phyloP scores from a whole-genome alignment of 805 yeast genomes.

The Wickerhamomyces sydowiorum region DNA sequence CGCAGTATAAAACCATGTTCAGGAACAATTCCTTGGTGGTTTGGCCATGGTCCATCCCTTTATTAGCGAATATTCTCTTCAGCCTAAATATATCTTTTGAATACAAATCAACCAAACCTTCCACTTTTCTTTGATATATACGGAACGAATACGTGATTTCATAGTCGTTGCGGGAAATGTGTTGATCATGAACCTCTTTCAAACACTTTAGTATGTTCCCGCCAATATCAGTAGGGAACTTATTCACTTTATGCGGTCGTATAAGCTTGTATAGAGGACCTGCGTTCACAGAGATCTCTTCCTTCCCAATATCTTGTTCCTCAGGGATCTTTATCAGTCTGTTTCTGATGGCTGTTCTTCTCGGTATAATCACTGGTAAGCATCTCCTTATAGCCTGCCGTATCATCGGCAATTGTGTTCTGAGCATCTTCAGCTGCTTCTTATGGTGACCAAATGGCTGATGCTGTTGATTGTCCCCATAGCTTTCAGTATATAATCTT shows the following conservation, averaged over 20 bases:
- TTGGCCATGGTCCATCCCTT: neutral
- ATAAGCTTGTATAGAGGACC: neutral
- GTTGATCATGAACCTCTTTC: neutral
- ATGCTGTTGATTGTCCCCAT: neutral
- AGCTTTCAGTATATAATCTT: neutral
- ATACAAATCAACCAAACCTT: too few species aligned
- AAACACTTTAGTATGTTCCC: neutral
- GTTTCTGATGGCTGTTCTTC: neutral
- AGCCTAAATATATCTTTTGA: too few species aligned
- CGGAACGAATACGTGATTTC: neutral
- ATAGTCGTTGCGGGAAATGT: neutral
- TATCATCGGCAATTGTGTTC: too few species aligned
- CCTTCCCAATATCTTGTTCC: neutral
- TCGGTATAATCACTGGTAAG: neutral
- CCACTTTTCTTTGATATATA: neutral
- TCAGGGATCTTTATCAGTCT: neutral
- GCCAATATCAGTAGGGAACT: neutral
- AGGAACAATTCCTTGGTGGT: neutral
- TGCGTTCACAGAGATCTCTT: neutral
- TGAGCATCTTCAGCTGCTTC: too few species aligned
- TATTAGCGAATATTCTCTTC: too few species aligned
- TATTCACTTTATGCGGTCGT: neutral
- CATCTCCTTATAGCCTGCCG: too few species aligned
- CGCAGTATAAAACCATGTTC: neutral
- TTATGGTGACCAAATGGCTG: too few species aligned